Evolutionary conservation across 2,329 filamentous ascomycete genomes (phyloP).

Genomic region (Tolypocladium ophioglossoides): DNA sequence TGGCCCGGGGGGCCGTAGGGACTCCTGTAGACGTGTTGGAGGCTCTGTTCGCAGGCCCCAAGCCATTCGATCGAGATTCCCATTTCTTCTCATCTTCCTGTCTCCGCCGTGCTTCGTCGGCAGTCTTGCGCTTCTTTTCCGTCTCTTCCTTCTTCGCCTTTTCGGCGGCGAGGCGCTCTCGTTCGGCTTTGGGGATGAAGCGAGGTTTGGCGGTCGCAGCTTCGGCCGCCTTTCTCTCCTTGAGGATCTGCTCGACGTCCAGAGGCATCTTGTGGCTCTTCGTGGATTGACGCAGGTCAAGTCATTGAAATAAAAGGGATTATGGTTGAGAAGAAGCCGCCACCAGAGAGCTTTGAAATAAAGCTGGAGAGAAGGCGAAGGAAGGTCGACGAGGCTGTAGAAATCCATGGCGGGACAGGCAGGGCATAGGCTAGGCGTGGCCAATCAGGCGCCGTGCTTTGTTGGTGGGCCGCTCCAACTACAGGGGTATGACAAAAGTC

Average conservation of each 20-base stretch:
- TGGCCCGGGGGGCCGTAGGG: conserved; percentile 64
- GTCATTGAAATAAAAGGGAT: too few relatives aligned
- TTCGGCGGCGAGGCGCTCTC: conserved; percentile 70
- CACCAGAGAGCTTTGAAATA: neutral
- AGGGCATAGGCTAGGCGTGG: neutral
- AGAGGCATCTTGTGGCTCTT: conserved; percentile 30
- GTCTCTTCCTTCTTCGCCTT: conserved; percentile 62
- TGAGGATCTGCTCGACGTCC: conserved; percentile 76
- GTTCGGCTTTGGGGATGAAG: conserved; percentile 74
- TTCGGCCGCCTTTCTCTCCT: conserved; percentile 78
- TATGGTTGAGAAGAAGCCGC: too few relatives aligned
- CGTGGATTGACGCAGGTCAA: neutral
- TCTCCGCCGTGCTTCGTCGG: conserved; percentile 58
- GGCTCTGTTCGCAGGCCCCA: conserved; percentile 12
- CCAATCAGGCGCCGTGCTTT: conserved; percentile 2
- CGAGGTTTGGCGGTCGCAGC: conserved; percentile 79
- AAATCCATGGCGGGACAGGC: neutral
- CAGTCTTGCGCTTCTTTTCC: conserved; percentile 36
- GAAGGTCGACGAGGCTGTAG: conserved; percentile 5
- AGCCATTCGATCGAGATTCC: conserved; percentile 17
- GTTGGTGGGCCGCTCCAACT: neutral
- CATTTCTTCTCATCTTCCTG: conserved; percentile 48
- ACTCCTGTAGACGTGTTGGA: conserved; percentile 22
- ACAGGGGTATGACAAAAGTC: conserved; percentile 2
- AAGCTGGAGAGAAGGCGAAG: neutral